These are phyloP conservation scores for Dactylella cylindrospora DNA, from an alignment of 2,329 filamentous ascomycete species.

Conservation along the genomic window DNA sequence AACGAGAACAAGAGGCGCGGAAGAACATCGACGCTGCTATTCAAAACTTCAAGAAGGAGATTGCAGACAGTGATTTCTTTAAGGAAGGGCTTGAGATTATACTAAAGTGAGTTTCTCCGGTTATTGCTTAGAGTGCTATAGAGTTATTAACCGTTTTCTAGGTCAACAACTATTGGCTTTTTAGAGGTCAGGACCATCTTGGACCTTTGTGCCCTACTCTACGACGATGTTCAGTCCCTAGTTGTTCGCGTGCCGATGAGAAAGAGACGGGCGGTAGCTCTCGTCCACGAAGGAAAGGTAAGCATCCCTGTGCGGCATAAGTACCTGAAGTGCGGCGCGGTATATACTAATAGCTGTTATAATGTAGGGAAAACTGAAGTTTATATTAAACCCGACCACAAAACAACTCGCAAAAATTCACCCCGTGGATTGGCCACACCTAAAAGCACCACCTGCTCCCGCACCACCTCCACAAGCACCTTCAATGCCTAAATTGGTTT, in stretches of 20 bases:
- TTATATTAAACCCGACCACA: constrained; percentile 44
- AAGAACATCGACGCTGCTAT: constrained; percentile 57
- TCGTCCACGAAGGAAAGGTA: constrained; percentile 53
- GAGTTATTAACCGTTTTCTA: constrained; percentile 13
- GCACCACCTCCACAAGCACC: constrained; percentile 23
- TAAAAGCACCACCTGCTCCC: constrained; percentile 16
- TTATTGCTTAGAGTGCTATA: not conserved
- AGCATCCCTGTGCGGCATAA: constrained; percentile 19
- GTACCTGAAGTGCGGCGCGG: not conserved
- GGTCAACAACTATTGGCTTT: constrained; percentile 56
- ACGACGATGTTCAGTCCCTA: constrained; percentile 57
- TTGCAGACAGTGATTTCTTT: constrained; percentile 56
- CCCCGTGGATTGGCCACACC: constrained; percentile 34
- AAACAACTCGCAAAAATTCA: constrained; percentile 20
- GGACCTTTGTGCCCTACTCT: constrained; percentile 59
- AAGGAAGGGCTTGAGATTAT: constrained; percentile 58
- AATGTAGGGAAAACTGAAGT: constrained; percentile 46
- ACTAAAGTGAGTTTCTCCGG: constrained; percentile 49
- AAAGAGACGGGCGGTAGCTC: constrained; percentile 56
- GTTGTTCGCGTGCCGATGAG: constrained; percentile 53
- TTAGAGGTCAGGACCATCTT: constrained; percentile 58
- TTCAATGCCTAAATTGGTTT: constrained; percentile 12
- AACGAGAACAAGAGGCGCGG: constrained; percentile 56
- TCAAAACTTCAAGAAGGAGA: constrained; percentile 56
- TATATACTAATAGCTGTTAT: constrained; percentile 22